These are phyloP conservation scores for Chamaenerion angustifolium DNA, from an alignment of 345 rosid genomes.

Conservation along the genomic window DNA sequence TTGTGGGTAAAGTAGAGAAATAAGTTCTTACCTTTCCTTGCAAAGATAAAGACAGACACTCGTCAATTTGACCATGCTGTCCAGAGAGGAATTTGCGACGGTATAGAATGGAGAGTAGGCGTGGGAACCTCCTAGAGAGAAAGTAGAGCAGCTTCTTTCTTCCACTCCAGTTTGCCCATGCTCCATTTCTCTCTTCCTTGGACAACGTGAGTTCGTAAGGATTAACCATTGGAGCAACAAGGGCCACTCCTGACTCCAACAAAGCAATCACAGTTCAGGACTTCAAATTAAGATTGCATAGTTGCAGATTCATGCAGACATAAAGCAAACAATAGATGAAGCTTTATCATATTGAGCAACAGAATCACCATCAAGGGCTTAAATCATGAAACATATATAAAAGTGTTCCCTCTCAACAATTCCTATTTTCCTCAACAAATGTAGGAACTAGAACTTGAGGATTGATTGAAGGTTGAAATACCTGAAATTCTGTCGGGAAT, in stretches of 20 bases:
- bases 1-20: no score
- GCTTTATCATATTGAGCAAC: no score
- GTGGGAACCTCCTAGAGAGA: slow-evolving; percentile 60
- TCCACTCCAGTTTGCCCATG: slow-evolving; percentile 51
- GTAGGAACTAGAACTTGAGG: not conserved
- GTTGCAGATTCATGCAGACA: no score
- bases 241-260: slow-evolving; percentile 53
- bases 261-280: slow-evolving; percentile 1
- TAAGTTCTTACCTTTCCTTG: slow-evolving; percentile 64
- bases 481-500: slow-evolving; percentile 71
- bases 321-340: no score
- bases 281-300: not conserved
- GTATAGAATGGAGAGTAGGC: slow-evolving; percentile 45
- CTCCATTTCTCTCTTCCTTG: slow-evolving; percentile 55
- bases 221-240: slow-evolving; percentile 62
- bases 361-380: no score
- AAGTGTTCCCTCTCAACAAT: no score
- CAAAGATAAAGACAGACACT: slow-evolving; percentile 62
- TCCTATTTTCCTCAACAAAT: no score
- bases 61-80: slow-evolving; percentile 47
- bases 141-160: slow-evolving; percentile 54
- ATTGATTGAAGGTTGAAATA: no score
- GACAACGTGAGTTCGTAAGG: slow-evolving; percentile 75
- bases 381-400: no score
- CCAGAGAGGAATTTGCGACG: slow-evolving; percentile 67